Evolutionary conservation across 768 basidiomycete genomes (phyloP).

Genomic region (Lentinula lateritia): DNA sequence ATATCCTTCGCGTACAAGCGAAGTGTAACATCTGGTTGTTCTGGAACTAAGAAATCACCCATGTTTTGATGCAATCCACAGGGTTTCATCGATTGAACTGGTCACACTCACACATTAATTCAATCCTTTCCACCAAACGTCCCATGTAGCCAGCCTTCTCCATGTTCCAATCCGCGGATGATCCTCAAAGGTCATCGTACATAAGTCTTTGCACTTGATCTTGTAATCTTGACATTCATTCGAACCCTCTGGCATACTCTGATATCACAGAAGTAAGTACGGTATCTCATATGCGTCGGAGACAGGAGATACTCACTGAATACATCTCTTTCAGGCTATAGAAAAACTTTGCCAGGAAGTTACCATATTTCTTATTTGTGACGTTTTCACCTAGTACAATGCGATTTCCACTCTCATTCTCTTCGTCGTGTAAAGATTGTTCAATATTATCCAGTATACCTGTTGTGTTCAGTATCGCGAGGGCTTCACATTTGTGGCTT

Average conservation of each 20-base stretch:
- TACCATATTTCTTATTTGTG: conserved; percentile 33
- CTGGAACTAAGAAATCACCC: not conserved
- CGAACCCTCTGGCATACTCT: not conserved
- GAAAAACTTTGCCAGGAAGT: conserved; percentile 36
- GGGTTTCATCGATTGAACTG: not conserved
- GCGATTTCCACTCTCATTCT: conserved; percentile 14
- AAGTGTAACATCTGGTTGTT: not conserved
- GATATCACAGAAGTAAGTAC: not conserved
- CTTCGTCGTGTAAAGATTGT: conserved; percentile 23
- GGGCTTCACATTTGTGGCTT: no score
- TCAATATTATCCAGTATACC: conserved; percentile 43
- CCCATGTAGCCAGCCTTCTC: not conserved
- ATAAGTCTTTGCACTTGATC: not conserved
- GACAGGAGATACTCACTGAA: conserved; percentile 27
- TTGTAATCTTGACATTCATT: conserved; percentile 7
- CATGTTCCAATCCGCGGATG: conserved; percentile 2
- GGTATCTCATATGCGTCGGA: not conserved
- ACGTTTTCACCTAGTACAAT: conserved; percentile 2
- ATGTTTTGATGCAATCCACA: not conserved
- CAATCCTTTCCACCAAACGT: conserved; percentile 1
- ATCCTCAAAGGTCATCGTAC: not conserved
- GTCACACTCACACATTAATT: not conserved
- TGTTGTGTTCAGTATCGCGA: conserved; percentile 13
- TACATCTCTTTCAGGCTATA: conserved; percentile 45
- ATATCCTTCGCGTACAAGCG: not conserved